Base-by-base conservation (phyloP, 441 rosid species). In the Erysimum pusillum region DNA sequence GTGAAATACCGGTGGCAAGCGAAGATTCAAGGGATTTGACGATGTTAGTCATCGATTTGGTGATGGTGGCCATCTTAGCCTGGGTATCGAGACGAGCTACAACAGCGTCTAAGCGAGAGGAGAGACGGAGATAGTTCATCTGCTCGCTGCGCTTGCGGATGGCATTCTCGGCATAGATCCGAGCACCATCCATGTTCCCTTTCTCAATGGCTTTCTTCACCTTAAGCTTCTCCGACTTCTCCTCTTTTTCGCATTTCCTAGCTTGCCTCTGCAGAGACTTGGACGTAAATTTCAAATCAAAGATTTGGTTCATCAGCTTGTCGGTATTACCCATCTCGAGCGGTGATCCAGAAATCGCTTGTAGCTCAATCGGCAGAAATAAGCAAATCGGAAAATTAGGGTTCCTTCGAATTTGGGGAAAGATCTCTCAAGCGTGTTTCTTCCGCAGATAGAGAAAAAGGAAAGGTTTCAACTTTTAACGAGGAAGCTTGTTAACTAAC, bases 11-110 rank as follows among this genome's bases (percentile, higher is more conserved):
- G 0, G 98, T 86, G 62, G 91, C 88, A 38, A 94, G 88, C 22
- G 97, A 31, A 18, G 96, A 91, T 56, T 94, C 98, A 25, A 94
- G 98, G 5, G 98, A 94, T 73, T 91, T 94, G 63, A 94, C 98
- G 77, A 94, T 94, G 49, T 78, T 71, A 9, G 76, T 88, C 97
- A 91, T 94, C 71, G 97, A 91, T 80, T 91, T 90, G 72, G 86
- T 91, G 76, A 94, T 88, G 36, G 91, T 84, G 78, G 94, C 81
- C 98, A 94, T 94, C 86, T 94, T 94, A 31, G 98, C 96, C 86
- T 94, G 98, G 7, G 97, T 91, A 79, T 94, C 98, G 52, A 91
- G 92, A n/a, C 97, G 81, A 35, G 98, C 92, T 10, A 94, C 98
- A 36, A 94, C 98, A 66, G 98, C 98, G 56, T 94, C 98, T 4